Base-by-base conservation (phyloP, 495 filamentous ascomycete species). In the Podospora australis region DNA sequence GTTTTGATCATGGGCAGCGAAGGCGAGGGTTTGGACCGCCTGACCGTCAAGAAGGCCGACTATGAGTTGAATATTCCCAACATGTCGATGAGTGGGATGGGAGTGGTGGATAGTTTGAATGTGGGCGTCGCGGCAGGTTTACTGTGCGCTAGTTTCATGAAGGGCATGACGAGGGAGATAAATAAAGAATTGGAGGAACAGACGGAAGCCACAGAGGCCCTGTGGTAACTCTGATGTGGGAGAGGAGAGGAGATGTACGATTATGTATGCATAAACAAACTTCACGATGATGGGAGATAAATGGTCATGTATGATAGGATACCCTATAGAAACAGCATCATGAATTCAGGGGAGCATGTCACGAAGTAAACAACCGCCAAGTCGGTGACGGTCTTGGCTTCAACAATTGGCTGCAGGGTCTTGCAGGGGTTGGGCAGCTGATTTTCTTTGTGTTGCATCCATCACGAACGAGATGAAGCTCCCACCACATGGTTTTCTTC, bases 1-100 rank as follows among this genome's bases (percentile, higher is more conserved):
- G 77, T 95, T 4, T 62, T 97, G 24, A 77, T 96, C 66, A 66
- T 98, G 21, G 92, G 92, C 2, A 82, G 77, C 49, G 92, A 98
- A 61, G 87, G 83, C 0, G 77, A 82, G 41, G 92, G 92, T 1
- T 62, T 98, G 26, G 68, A 72, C 16, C 58, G 61, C 41, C 74
- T 77, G 44, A 64, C 94, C 41, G 75, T 77, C 39, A 77, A 70
- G 32, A 71, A 78, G 49, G 84, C 86, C 0, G 80, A 92, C 47
- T 71, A 63, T 23, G 68, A 76, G 47, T 62, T 80, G n/a, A 73
- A 66, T 29, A 74, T 80, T 38, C 72, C 70, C n/a, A n/a, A n/a
- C n/a, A n/a, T n/a, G n/a, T 71, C 70, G 28, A 41, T 69, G 19
- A 49, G 54, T 11, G 63, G 65, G 8, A 51, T 63, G 6, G 52